A percentile compares a stretch with the other conserved stretches of the same genome.
phyloP scores from a whole-genome alignment of 2,329 filamentous ascomycete species.

The Aureobasidium pullulans region DNA sequence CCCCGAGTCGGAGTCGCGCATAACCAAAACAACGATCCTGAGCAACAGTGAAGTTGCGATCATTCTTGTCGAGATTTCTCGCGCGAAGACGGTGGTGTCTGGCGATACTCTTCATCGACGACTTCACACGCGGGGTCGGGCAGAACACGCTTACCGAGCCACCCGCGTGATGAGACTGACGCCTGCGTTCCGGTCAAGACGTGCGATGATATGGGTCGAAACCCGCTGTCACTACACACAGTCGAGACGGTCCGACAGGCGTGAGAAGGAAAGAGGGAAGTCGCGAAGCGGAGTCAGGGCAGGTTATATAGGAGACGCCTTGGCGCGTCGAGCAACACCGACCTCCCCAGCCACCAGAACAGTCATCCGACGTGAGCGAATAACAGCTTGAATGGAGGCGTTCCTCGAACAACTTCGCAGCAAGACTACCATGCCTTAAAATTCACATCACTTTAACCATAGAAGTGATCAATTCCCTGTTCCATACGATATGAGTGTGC shows the following conservation, averaged over 20 bases:
- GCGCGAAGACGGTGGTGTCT: neutral
- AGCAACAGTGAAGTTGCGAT: neutral
- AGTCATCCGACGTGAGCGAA: neutral
- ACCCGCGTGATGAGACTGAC: neutral
- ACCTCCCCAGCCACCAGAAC: conserved; percentile 1
- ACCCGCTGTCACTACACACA: neutral
- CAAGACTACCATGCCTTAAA: too few species aligned
- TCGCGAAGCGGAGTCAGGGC: neutral
- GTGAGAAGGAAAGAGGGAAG: neutral
- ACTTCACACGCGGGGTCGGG: neutral
- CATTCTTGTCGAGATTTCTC: neutral
- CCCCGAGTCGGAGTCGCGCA: neutral
- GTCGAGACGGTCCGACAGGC: neutral
- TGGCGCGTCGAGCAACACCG: neutral
- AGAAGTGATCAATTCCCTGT: too few species aligned
- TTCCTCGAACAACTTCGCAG: too few species aligned
- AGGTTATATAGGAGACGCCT: neutral
- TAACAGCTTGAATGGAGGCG: too few species aligned
- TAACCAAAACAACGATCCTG: neutral
- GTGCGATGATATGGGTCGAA: too few species aligned
- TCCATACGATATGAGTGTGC: too few species aligned
- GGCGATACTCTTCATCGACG: neutral
- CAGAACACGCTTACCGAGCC: neutral
- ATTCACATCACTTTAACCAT: too few species aligned
- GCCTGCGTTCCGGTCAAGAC: neutral